phyloP scores from a whole-genome alignment of 192 early-diverging fungal genomes.

The Linnemannia exigua region DNA sequence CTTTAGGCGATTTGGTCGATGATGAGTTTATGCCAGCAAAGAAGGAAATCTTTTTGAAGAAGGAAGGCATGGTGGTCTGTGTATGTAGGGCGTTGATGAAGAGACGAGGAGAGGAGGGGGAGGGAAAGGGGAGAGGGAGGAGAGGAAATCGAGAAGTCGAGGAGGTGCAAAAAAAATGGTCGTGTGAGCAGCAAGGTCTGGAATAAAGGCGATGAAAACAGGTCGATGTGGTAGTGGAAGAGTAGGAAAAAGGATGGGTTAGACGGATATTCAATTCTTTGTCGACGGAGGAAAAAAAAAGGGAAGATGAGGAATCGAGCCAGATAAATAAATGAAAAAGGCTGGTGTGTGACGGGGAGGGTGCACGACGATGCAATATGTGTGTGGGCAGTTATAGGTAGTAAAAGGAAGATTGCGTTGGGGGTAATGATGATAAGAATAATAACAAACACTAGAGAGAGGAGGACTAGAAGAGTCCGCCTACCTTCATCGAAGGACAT shows the following conservation, averaged over 20 bases:
- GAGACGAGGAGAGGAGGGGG: not conserved
- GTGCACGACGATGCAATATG: not conserved
- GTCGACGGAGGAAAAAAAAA: not conserved
- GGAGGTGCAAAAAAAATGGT: not conserved
- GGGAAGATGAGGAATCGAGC: not conserved
- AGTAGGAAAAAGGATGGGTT: not conserved
- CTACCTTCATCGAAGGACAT: not conserved
- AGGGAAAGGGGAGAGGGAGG: not conserved
- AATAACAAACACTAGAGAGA: not conserved
- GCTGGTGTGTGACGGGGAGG: not conserved
- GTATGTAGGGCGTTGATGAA: not conserved
- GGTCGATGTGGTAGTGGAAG: not conserved
- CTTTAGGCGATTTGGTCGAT: not conserved
- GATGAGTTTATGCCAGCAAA: not conserved
- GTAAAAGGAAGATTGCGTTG: not conserved
- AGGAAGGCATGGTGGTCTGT: slow-evolving; percentile 12
- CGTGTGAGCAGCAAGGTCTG: not conserved
- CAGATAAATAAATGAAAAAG: not conserved
- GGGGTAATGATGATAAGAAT: slow-evolving; percentile 8
- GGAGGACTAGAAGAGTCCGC: not conserved
- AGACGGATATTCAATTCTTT: not conserved
- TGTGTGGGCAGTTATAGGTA: not conserved
- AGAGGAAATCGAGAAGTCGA: not conserved
- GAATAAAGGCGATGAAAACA: slow-evolving; percentile 8
- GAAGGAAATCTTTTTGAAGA: slow-evolving; percentile 12